Evolutionary conservation across 768 basidiomycete genomes (phyloP), one percentile per base, ranked within the genome.

Genomic region (Pleurotus pulmonarius): DNA sequence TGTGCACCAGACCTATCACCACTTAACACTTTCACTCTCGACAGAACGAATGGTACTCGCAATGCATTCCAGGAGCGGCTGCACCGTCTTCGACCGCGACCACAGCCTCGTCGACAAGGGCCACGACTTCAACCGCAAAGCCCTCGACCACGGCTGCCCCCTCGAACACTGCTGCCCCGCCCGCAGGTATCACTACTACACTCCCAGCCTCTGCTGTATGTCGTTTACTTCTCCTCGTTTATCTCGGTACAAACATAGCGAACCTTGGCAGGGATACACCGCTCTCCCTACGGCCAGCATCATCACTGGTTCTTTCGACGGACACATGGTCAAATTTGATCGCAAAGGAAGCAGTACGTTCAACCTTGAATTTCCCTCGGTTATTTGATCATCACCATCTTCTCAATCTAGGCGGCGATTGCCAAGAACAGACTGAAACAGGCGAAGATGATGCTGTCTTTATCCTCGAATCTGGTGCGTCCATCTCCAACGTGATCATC

Each of bases 401-500:
- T 18, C 6, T 9, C 9, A 2, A 11, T 34, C 4, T 25, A 68
- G 67, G 67, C 58, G 67, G 67, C 22, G 63, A 39, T 12, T 68
- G 67, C 51, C 61, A 68, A 49, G 67, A 57, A 45, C 67, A 68
- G 46, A 56, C 34, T 3, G 67, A 68, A 55, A 67, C 66, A 22
- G 67, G 67, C 2, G 67, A 68, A 55, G 65, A 46, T 11, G 66
- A 67, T 39, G 67, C 67, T 6, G 67, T 68, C 25, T 68, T 68
- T 53, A 67, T 68, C 49, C 51, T 68, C 39, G 54, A 67, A 57
- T 51, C 67, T 45, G 66, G 67, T 16, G 67, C 65, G 12, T 65
- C 64, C 5, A 67, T 68, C 44, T 68, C 67, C 12, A 68, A 68
- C 44, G 65, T 68, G 24, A 67, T 68, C 37, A 68, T 68, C 18